phyloP scores from a whole-genome alignment of 1,284 basidiomycete species.

The Nidula niveotomentosa region DNA sequence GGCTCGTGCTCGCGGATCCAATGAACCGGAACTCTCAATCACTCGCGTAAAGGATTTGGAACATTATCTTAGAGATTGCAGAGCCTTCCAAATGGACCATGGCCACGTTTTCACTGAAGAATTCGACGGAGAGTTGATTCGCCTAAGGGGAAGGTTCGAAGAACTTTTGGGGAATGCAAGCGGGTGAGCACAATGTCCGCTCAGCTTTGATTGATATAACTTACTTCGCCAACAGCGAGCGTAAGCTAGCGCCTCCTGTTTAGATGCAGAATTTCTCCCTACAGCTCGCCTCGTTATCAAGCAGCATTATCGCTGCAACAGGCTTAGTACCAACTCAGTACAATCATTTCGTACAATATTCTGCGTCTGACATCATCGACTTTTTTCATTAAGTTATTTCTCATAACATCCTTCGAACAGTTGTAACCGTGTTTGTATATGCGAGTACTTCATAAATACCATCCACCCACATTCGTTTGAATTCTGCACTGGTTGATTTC shows the following conservation, averaged over 20 bases:
- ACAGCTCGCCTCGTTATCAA: no score
- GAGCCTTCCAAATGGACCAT: slow-evolving; percentile 56
- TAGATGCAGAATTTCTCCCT: neutral
- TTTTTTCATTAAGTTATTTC: no score
- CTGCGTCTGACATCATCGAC: no score
- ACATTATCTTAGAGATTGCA: slow-evolving; percentile 59
- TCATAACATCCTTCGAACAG: no score
- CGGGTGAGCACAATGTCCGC: neutral
- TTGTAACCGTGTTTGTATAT: no score
- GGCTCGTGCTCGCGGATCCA: slow-evolving; percentile 63
- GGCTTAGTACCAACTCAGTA: no score
- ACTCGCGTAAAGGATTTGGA: slow-evolving; percentile 57
- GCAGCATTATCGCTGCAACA: no score
- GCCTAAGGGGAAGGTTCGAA: slow-evolving; percentile 29
- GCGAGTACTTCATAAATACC: no score
- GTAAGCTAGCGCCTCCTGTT: neutral
- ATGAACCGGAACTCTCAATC: slow-evolving; percentile 62
- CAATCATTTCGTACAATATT: no score
- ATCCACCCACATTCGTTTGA: no score
- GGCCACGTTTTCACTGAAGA: slow-evolving; percentile 37
- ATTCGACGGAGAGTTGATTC: slow-evolving; percentile 19
- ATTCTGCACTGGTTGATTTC: no score
- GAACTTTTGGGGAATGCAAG: slow-evolving; percentile 32
- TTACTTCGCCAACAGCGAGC: neutral
- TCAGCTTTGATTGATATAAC: neutral